Conservation (phyloP, 371 early-diverging fungal genomes). For the Apophysomyces trapeziformis region DNA sequence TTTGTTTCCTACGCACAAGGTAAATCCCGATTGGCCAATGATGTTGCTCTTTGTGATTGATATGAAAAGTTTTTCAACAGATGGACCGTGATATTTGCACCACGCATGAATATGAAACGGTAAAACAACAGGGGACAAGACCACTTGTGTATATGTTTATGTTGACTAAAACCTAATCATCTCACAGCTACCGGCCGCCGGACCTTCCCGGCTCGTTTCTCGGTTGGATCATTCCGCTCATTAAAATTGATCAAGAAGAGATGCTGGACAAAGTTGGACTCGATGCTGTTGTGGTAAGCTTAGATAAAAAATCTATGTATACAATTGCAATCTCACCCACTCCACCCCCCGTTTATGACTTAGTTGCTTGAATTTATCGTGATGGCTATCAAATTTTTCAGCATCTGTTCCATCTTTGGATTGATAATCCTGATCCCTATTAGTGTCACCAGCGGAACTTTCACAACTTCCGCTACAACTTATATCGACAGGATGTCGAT, state of each 20-base stretch:
- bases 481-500: constrained; percentile 36
- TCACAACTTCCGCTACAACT: constrained; percentile 8
- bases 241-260: constrained; percentile 54
- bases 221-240: constrained; percentile 65
- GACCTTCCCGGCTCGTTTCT: constrained; percentile 55
- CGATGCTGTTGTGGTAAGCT: constrained; percentile 65
- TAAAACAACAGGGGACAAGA: constrained; percentile 14
- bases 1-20: constrained; percentile 61
- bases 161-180: too few relatives aligned
- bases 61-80: constrained; percentile 15
- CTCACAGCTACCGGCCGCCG: constrained; percentile 57
- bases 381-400: constrained; percentile 53
- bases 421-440: constrained; percentile 42
- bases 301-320: neutral
- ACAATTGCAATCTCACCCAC: neutral
- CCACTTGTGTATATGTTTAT: neutral
- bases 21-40: constrained; percentile 14
- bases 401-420: constrained; percentile 44
- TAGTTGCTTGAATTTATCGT: constrained; percentile 50
- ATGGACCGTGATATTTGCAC: constrained; percentile 59
- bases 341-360: neutral
- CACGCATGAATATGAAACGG: constrained; percentile 62
- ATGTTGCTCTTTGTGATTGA: neutral
- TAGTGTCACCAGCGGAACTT: constrained; percentile 29
- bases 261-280: constrained; percentile 65